Evolutionary conservation across 495 filamentous ascomycete genomes (phyloP).

Genomic region (Platismatia glauca): DNA sequence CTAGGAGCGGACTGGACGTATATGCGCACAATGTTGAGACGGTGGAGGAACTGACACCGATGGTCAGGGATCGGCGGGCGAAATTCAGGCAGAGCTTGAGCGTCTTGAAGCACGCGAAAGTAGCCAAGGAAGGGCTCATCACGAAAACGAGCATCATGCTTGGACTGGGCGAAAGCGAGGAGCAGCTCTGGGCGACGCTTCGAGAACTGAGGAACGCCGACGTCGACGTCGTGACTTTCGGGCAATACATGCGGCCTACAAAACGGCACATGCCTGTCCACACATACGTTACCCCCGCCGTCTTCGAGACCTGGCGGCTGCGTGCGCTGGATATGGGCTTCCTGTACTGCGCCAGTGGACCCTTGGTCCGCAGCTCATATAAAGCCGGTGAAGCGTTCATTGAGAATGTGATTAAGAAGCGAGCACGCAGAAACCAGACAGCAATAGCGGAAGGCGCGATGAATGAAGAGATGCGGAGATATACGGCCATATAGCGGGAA

Average conservation of each 20-base stretch:
- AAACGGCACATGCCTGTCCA: conserved; percentile 95
- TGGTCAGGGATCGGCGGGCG: conserved; percentile 81
- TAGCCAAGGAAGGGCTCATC: conserved; percentile 62
- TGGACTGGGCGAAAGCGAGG: conserved; percentile 83
- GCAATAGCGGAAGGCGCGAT: conserved; percentile 13
- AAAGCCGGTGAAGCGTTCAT: conserved; percentile 98
- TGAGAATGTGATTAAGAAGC: conserved; percentile 92
- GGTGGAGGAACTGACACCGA: conserved; percentile 78
- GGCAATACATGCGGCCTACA: conserved; percentile 98
- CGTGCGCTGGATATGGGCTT: conserved; percentile 92
- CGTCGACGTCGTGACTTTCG: conserved; percentile 94
- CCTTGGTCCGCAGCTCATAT: conserved; percentile 85
- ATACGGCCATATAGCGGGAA: neutral
- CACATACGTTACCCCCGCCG: conserved; percentile 82
- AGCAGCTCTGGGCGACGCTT: conserved; percentile 75
- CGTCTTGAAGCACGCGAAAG: conserved; percentile 77
- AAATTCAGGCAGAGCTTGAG: conserved; percentile 77
- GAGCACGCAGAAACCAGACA: conserved; percentile 27
- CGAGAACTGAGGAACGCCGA: conserved; percentile 66
- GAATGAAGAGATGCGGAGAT: neutral
- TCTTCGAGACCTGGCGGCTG: conserved; percentile 84
- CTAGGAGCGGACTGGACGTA: conserved; percentile 81
- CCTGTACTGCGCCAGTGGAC: conserved; percentile 89
- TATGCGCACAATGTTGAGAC: conserved; percentile 98
- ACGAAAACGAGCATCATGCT: conserved; percentile 98